Base-by-base conservation (phyloP, 306 rosid species). In the Acacia confusa region DNA sequence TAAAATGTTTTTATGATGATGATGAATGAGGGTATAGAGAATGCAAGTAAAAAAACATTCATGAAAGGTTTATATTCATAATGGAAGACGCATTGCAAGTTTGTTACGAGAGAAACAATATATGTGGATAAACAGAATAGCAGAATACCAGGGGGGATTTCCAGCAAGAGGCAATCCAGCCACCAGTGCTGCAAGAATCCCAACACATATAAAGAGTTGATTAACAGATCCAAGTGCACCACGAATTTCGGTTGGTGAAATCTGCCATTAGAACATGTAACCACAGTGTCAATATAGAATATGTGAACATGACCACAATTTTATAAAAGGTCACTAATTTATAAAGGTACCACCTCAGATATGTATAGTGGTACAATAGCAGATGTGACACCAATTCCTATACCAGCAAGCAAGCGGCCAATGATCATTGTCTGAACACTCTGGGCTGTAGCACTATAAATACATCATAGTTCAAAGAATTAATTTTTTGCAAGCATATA, bases 331-430 rank as follows among this genome's bases (percentile, higher is more conserved):
- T 43, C 79, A 36, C 52, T 34, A 57, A 20, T 66, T 71, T 74
- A 78, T 34, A 64, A 81, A 70, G 65, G 45, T n/a, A 55, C 63
- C 74, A 95, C 98, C 97, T 95, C 98, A 68, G 98, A 95, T 83
- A 92, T 95, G 87, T 95, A 95, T 20, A 95, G 91, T 63, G 98
- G 98, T 55, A 95, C 98, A 34, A 95, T 84, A n/a, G 98, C 92
- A 48, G 98, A 95, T 61, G 97, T 84, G 79, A 95, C 90, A 41
- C 98, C 98, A 38, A 95, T 95, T 47, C 98, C 98, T 57, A 95
- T 87, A 40, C 98, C 98, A 75, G 97, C 93, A 80, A 95, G 90
- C 77, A 88, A 76, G 74, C 97, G 97, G 41, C 98, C 98, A 70
- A 92, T 73, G 70, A 95, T 92, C 92, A 95, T 91, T 57, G 91